Conservation (phyloP, 495 filamentous ascomycete species). For the Cercophora newfieldiana region DNA sequence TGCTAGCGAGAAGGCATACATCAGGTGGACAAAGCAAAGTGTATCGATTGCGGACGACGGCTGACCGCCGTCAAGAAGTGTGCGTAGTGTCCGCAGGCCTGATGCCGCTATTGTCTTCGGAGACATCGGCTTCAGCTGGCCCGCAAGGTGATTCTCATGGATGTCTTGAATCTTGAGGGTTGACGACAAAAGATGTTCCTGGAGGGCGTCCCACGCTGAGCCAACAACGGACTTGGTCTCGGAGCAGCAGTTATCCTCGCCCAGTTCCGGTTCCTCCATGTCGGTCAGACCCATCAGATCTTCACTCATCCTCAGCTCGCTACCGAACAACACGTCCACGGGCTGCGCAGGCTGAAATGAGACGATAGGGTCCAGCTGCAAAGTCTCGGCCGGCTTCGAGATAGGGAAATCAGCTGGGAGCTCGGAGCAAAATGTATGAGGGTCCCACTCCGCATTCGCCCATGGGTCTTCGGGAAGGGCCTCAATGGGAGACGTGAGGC, state of each 20-base stretch:
- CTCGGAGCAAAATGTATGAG: conserved; percentile 37
- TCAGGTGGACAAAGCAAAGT: conserved; percentile 47
- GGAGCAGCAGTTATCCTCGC: conserved; percentile 29
- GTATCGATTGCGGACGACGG: conserved; percentile 37
- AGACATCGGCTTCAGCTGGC: conserved; percentile 39
- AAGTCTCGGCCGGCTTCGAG: conserved; percentile 11
- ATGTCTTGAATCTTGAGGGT: conserved; percentile 38
- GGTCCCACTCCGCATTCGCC: conserved; percentile 16
- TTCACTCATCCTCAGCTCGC: conserved; percentile 38
- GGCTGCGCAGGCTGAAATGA: conserved; percentile 30
- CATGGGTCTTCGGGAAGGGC: conserved; percentile 26
- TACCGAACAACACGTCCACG: conserved; percentile 23
- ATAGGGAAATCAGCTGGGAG: conserved; percentile 36
- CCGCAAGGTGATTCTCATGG: conserved; percentile 38
- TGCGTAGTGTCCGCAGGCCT: conserved; percentile 39
- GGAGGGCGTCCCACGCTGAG: conserved; percentile 43
- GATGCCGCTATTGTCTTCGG: conserved; percentile 35
- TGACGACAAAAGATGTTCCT: conserved; percentile 43
- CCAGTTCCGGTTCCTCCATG: conserved; percentile 17
- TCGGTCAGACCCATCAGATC: conserved; percentile 12
- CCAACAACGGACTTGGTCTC: conserved; percentile 43
- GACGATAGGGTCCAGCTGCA: conserved; percentile 31
- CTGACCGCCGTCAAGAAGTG: conserved; percentile 33
- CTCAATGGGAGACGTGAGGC: conserved; percentile 35
- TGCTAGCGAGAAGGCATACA: conserved; percentile 48